Base-by-base conservation (phyloP, 225 moss, liverwort and hornwort species). In the Marchantia paleacea region DNA sequence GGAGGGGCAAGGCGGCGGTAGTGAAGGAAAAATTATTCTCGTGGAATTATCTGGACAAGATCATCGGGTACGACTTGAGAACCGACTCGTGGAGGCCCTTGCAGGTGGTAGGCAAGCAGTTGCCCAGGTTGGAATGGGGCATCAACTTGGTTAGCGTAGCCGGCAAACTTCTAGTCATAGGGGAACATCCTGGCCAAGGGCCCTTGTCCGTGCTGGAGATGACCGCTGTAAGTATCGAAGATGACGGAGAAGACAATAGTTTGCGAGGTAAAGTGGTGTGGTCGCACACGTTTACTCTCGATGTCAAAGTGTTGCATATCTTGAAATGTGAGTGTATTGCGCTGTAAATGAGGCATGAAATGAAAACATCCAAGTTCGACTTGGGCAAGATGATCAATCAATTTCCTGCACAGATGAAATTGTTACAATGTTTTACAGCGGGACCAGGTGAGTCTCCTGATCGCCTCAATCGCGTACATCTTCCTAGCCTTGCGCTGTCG, bases 1-100 rank as follows among this genome's bases (percentile, higher is more conserved):
- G 82, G 85, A 64, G 82, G 52, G 85, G 85, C 20, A 86, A 80
- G 80, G 85, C 83, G 77, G 82, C 77, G 3, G 82, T 83, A 20
- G 85, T 82, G 13, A 82, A 80, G 22, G 77, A 80, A 31, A 79
- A 76, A 52, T 62, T 86, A 19, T 86, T 86, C 76, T 86, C 79
- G 13, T 83, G 80, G 69, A 77, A 86, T 73, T 78, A 83, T 70
- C 53, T 65, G 71, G 80, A 80, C 77, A 80, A 86, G 71, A 86
- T 83, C 15, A 72, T 83, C 24, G 83, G 69, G 3, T 86, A 86
- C 25, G 69, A 86, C 72, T 53, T 80, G 51, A 62, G 72, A 64
- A 83, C 51, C 12, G 85, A 86, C 26, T 69, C 67, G 6, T 82
- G 85, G 85, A 61, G 77, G 71, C 61, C 83, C 10, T 54, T 86